Evolutionary conservation across 192 early-diverging fungal genomes (phyloP).

Genomic region (Pilobolus umbonatus): DNA sequence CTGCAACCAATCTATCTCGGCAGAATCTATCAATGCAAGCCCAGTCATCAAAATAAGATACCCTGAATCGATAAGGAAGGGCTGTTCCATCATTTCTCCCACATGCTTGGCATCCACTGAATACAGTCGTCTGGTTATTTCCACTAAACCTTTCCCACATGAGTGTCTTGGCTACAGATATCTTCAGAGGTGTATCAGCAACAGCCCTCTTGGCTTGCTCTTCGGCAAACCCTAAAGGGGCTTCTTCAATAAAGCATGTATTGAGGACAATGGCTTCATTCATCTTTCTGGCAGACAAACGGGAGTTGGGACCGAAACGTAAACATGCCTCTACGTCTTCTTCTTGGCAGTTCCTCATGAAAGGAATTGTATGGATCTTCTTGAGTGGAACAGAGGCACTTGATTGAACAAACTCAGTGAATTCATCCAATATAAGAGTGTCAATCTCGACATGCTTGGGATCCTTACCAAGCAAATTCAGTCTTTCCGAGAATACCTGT

Average conservation of each 20-base stretch:
- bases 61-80: constrained; percentile 62
- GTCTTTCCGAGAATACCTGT: constrained; percentile 1
- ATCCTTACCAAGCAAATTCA: constrained; percentile 5
- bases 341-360: constrained; percentile 83
- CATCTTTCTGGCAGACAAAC: constrained; percentile 84
- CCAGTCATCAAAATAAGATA: constrained; percentile 71
- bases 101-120: constrained; percentile 50
- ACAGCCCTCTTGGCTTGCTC: constrained; percentile 37
- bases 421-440: constrained; percentile 72
- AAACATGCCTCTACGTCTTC: constrained; percentile 93
- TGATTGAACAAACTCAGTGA: constrained; percentile 77
- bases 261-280: constrained; percentile 86
- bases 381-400: constrained; percentile 59
- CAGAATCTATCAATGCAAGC: constrained; percentile 77
- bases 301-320: constrained; percentile 86
- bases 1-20: constrained; percentile 88
- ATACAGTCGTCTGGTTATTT: constrained; percentile 29
- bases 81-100: constrained; percentile 39
- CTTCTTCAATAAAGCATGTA: constrained; percentile 87
- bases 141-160: constrained; percentile 50
- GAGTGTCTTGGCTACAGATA: constrained; percentile 45
- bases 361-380: constrained; percentile 74
- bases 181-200: constrained; percentile 43
- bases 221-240: constrained; percentile 48
- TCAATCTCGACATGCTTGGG: constrained; percentile 53